Evolutionary conservation across 192 early-diverging fungal genomes (phyloP), one percentile per base, ranked within the genome.

Genomic region (Lobosporangium transversale): DNA sequence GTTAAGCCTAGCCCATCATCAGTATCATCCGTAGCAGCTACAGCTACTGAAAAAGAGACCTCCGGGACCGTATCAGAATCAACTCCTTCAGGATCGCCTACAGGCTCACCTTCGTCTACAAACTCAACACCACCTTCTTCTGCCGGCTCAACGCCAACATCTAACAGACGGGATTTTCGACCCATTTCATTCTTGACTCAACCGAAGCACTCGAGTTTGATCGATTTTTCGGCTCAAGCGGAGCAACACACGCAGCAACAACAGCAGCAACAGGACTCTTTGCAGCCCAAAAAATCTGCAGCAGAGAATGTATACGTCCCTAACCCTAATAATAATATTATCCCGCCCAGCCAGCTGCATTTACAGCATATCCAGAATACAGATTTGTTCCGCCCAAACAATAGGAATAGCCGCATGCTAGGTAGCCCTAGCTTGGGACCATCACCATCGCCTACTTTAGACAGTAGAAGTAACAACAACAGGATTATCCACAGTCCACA

Each of bases 371-470:
- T 63, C 1, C 48, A 75, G 2, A 75, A 63, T 23, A 62, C 71
- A 15, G 71, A 75, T 0, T 7, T 75, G 36, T 30, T 3, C 14
- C 58, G 60, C 6, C 12, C 23, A 20, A 49, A 58, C 42, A 24
- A 29, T 23, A 27, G 42, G 56, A 30, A 61, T 12, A 56, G 64
- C 30, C 57, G 58, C 17, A n/a, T 75, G 26, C 30, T 75, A 1
- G 71, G 71, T 10, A 75, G 71, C 24, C 71, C 71, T 23, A 75
- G 71, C 36, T 62, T 63, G 10, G 24, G 62, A 50, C 70, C 62
- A 24, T 36, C 61, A 24, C 56, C 20, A 3, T 21, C 35, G 27
- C 61, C 69, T 2, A 21, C 20, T 4, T 27, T 40, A 6, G 48
- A 50, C n/a, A n/a, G n/a, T n/a, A n/a, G n/a, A n/a, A n/a, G n/a